Evolutionary conservation across 305 asterid species (phyloP).

Genomic region (Fraxinus latifolia): DNA sequence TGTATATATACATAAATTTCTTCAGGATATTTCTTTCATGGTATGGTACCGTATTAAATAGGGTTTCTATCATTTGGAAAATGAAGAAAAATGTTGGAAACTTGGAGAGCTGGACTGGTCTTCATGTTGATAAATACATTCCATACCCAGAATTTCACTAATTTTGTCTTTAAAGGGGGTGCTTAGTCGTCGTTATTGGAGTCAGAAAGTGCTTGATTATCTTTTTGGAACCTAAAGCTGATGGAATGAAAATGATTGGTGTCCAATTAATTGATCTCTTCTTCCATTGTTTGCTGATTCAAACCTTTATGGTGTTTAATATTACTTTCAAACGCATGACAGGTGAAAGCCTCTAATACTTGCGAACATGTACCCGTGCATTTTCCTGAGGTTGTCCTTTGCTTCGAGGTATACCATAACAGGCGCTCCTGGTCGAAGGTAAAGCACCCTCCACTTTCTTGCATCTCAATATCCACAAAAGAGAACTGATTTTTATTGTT

Average conservation of each 20-base stretch:
- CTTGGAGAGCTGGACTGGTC: background rate
- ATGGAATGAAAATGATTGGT: constrained; percentile 7
- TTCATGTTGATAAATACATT: background rate
- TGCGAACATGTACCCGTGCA: constrained; percentile 45
- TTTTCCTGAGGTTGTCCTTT: constrained; percentile 65
- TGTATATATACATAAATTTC: background rate
- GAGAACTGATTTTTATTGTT: background rate
- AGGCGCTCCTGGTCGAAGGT: constrained; percentile 59
- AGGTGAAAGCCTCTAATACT: constrained; percentile 54
- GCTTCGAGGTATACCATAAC: constrained; percentile 80
- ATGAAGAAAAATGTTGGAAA: background rate
- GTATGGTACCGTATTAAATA: background rate
- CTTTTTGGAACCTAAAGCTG: background rate
- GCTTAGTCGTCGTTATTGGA: background rate
- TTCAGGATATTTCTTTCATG: background rate
- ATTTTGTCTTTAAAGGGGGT: background rate
- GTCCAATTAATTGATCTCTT: constrained; percentile 1
- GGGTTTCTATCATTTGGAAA: background rate
- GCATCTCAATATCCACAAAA: constrained; percentile 3
- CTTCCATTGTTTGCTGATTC: constrained; percentile 11
- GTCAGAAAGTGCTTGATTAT: background rate
- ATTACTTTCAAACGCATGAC: constrained; percentile 23
- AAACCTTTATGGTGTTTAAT: constrained; percentile 9
- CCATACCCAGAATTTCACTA: background rate
- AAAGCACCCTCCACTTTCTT: constrained; percentile 18